These are phyloP conservation scores for Cnidoscolus chayamansa DNA, from an alignment of 441 rosid genomes.

Conservation along the genomic window DNA sequence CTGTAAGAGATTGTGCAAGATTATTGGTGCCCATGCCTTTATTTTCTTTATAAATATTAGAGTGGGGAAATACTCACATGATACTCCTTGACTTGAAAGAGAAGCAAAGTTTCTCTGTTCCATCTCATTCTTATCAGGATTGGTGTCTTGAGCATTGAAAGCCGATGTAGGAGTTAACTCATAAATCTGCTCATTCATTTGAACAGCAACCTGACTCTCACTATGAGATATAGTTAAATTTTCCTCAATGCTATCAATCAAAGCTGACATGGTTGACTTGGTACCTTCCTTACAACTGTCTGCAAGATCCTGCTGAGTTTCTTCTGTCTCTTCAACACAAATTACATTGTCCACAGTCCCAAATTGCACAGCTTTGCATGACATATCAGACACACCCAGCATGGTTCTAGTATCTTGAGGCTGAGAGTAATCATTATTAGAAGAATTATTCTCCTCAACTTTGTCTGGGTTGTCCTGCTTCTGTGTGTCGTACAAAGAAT, in stretches of 20 bases:
- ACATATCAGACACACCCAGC: conserved; percentile 25
- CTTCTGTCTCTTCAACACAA: conserved; percentile 20
- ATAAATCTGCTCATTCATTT: conserved; percentile 23
- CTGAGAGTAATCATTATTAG: conserved; percentile 27
- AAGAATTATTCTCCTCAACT: conserved; percentile 24
- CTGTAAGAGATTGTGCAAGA: conserved; percentile 24
- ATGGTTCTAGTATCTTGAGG: conserved; percentile 28
- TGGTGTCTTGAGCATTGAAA: conserved; percentile 21
- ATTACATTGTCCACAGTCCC: conserved; percentile 13
- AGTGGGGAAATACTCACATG: conserved; percentile 17
- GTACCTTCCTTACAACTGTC: conserved; percentile 24
- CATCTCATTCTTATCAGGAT: conserved; percentile 18
- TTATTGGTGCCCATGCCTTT: conserved; percentile 21
- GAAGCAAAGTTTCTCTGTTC: conserved; percentile 21
- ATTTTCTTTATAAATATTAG: conserved; percentile 27
- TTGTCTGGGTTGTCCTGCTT: conserved; percentile 28
- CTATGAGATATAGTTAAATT: conserved; percentile 18
- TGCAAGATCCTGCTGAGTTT: conserved; percentile 21
- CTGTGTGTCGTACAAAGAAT: conserved; percentile 30
- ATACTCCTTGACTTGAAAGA: conserved; percentile 29
- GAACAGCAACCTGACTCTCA: conserved; percentile 24
- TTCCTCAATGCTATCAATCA: conserved; percentile 22
- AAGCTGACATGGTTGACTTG: conserved; percentile 18
- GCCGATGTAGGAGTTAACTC: conserved; percentile 16
- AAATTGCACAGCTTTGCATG: conserved; percentile 16